Evolutionary conservation across 1,284 basidiomycete species (phyloP), one percentile per base, ranked within the genome.

Genomic region (Schizopora paradoxa): DNA sequence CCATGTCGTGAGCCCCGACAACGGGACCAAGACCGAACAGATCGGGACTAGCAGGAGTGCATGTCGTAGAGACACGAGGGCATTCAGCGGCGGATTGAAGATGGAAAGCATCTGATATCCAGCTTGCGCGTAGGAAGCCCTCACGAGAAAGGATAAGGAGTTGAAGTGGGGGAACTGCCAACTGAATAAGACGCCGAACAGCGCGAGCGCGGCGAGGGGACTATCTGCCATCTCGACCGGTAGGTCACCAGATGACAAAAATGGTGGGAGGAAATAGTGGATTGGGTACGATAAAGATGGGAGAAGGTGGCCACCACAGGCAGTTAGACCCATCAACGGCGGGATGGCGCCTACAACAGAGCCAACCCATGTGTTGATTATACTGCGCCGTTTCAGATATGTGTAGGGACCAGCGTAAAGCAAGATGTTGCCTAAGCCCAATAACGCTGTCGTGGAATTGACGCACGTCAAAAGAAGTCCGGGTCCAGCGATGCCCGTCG

Each of bases 101-200:
- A 93, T 87, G 19, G 85, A 81, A 28, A 98, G 80, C 96, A 99
- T 99, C 32, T 78, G 77, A 62, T 96, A 99, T 13, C 94, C 95
- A 4, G 89, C 91, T 58, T 91, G 80, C 0, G 95, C 91, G 66
- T 99, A 99, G 26, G 88, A 87, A 13, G 78, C 81, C 21, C 93
- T 79, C 10, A 96, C 78, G 40, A 93, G 73, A 65, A 97, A 80
- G 2, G 93, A 83, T n/a, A 99, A 74, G 1, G 91, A 70, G 66
- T 96, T 98, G 70, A 99, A 99, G 65, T 99, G 96, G 14, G 96
- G 95, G 65, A 99, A 99, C 62, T 99, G 96, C 96, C 96, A 99
- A 48, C 87, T 88, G 67, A 86, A 99, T 10, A 98, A 77, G 41
- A 97, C 66, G 61, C 81, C 70, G 65, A 87, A 90, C 2, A 97